Percentiles rank a stretch among this genome's conserved stretches.
Evolutionary conservation across 2,329 filamentous ascomycete genomes (phyloP).

Genomic region (Diaporthe australafricana): DNA sequence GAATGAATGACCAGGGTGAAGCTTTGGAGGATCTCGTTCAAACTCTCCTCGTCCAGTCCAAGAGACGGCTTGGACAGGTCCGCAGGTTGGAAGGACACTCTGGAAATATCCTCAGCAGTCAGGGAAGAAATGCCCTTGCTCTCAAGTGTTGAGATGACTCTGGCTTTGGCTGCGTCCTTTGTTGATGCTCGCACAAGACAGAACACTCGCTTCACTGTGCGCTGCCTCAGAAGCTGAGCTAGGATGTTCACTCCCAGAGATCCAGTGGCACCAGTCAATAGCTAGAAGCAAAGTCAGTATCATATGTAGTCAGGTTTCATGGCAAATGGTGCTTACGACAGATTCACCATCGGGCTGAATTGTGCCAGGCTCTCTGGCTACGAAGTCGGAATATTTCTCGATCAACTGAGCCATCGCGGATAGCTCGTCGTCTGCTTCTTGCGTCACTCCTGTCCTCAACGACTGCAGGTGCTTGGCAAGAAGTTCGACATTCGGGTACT

Average conservation of each 20-base stretch:
- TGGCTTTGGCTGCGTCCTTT: slow-evolving; percentile 45
- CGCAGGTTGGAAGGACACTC: neutral
- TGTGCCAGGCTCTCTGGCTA: slow-evolving; percentile 40
- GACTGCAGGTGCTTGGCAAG: slow-evolving; percentile 42
- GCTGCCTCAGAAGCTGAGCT: slow-evolving; percentile 66
- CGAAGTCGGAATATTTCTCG: slow-evolving; percentile 52
- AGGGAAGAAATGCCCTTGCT: neutral
- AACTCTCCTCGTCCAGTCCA: neutral
- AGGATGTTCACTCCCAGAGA: slow-evolving; percentile 70
- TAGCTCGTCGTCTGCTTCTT: slow-evolving; percentile 43
- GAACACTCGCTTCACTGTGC: slow-evolving; percentile 65
- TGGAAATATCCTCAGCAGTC: neutral
- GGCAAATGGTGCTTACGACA: slow-evolving; percentile 43
- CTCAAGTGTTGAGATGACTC: slow-evolving; percentile 45
- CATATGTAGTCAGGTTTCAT: too few species aligned
- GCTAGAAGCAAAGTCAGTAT: slow-evolving; percentile 38
- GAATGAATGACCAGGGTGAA: slow-evolving; percentile 30
- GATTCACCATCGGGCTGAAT: slow-evolving; percentile 44
- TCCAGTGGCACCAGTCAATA: slow-evolving; percentile 72
- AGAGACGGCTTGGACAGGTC: slow-evolving; percentile 4
- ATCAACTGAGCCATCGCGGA: slow-evolving; percentile 49
- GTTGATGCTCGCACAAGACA: slow-evolving; percentile 59
- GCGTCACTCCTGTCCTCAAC: slow-evolving; percentile 38
- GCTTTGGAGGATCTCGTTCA: neutral
- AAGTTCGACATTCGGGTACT: slow-evolving; percentile 43